phyloP scores from a whole-genome alignment of 1,139 yeast genomes.

The Pichia sp. region DNA sequence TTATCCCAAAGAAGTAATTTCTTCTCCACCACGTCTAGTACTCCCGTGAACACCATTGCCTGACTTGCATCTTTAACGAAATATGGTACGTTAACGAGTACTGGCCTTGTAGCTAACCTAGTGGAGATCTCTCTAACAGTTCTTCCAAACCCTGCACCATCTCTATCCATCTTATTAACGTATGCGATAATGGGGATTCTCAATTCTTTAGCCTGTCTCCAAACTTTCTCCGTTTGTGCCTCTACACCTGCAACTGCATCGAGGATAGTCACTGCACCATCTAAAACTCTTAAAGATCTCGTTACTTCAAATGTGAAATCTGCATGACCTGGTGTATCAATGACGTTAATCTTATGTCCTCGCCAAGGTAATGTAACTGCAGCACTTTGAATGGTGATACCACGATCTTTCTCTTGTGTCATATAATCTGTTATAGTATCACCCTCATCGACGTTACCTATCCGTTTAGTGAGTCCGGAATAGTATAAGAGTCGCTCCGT shows the following conservation, averaged over 20 bases:
- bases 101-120: slow-evolving; percentile 68
- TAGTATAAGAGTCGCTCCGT: slow-evolving; percentile 89
- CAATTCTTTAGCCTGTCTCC: slow-evolving; percentile 75
- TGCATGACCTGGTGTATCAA: slow-evolving; percentile 98
- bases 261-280: slow-evolving; percentile 86
- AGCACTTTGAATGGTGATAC: slow-evolving; percentile 95
- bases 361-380: slow-evolving; percentile 93
- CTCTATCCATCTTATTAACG: slow-evolving; percentile 92
- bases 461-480: slow-evolving; percentile 69
- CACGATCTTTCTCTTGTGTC: slow-evolving; percentile 86
- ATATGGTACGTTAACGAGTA: slow-evolving; percentile 73
- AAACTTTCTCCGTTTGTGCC: slow-evolving; percentile 95
- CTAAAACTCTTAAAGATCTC: slow-evolving; percentile 80
- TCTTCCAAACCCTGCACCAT: slow-evolving; percentile 90
- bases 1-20: slow-evolving; percentile 61
- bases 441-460: slow-evolving; percentile 95
- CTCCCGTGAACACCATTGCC: slow-evolving; percentile 56
- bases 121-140: slow-evolving; percentile 82
- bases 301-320: slow-evolving; percentile 95
- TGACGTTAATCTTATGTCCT: slow-evolving; percentile 64
- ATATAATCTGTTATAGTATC: slow-evolving; percentile 93
- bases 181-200: slow-evolving; percentile 70
- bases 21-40: slow-evolving; percentile 68
- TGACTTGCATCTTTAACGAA: slow-evolving; percentile 40
- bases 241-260: slow-evolving; percentile 99